Base-by-base conservation (phyloP, 371 early-diverging fungal genomes). In the Apophysomyces variabilis region DNA sequence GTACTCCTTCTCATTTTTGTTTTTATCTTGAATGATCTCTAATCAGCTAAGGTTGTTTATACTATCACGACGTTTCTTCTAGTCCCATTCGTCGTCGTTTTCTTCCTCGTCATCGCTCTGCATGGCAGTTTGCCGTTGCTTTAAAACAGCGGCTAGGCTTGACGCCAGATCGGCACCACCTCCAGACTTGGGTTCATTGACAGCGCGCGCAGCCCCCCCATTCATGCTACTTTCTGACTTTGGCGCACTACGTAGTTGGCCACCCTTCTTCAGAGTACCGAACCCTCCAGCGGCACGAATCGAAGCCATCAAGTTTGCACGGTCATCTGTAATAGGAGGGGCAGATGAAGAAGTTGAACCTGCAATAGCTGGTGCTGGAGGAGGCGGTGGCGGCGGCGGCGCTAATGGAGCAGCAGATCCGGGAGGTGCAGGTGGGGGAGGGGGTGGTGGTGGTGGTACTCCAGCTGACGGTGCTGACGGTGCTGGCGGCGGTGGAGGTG, bases 241-340 rank as follows among this genome's bases (percentile, higher is more conserved):
- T 3, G 46, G 54, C 1, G 60, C 57, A 16, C 47, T 54, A 18
- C 64, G 64, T 13, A 76, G 61, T 21, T 60, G 69, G 18, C 78
- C 78, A 9, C 66, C 62, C 21, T 68, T 66, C 38, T 79, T 79
- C 3, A 82, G 61, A 26, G 61, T 68, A n/a, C 68, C 72, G 63
- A 82, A 76, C 39, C 79, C 82, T 62, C 82, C 79, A 4, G 82
- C 66, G 14, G 76, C 76, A 44, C 79, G 75, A 57, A 82, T 82
- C 4, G 82, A 77, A 21, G 72, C 79, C 79, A 82, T 70, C 9
- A 82, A 60, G 43, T 74, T 71, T 2, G 65, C 54, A 18, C 78
- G 65, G 16, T 64, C 71, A 39, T 66, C 74, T 38, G 64, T 44
- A 26, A 57, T 9, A 60, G 62, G 50, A 16, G 73, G 66, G 8